These are phyloP conservation scores for Fusarium ambrosium DNA, from an alignment of 2,329 filamentous ascomycete genomes.

Conservation along the genomic window DNA sequence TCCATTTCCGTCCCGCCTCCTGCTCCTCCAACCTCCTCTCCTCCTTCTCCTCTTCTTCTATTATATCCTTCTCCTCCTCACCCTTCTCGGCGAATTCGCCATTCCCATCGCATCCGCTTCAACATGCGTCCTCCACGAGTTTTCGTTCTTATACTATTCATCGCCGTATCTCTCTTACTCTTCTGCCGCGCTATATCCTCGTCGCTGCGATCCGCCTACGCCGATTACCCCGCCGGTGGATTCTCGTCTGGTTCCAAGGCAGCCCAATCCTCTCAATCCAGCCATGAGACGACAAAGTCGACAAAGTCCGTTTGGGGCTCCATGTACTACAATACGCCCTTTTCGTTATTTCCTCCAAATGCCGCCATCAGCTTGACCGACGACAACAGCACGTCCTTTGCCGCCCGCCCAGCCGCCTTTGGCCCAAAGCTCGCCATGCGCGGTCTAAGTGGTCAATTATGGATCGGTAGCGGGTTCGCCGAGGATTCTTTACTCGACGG, in stretches of 20 bases:
- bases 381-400: slow-evolving; percentile 97
- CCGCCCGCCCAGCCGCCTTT: slow-evolving; percentile 93
- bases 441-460: slow-evolving; percentile 89
- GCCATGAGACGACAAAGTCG: slow-evolving; percentile 25
- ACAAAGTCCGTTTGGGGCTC: slow-evolving; percentile 57
- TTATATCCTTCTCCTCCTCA: slow-evolving; percentile 14
- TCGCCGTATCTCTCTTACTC: slow-evolving; percentile 67
- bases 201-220: slow-evolving; percentile 45
- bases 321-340: slow-evolving; percentile 80
- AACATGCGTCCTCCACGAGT: slow-evolving; percentile 69
- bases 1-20: slow-evolving; percentile 13
- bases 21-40: slow-evolving; percentile 18
- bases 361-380: slow-evolving; percentile 96
- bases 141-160: slow-evolving; percentile 67
- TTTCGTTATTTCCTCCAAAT: slow-evolving; percentile 93
- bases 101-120: slow-evolving; percentile 32
- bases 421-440: slow-evolving; percentile 81
- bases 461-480: slow-evolving; percentile 92
- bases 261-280: slow-evolving; percentile 26
- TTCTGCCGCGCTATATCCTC: slow-evolving; percentile 66
- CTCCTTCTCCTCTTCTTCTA: slow-evolving; percentile 15
- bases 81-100: slow-evolving; percentile 7
- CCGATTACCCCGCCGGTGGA: slow-evolving; percentile 47
- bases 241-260: slow-evolving; percentile 38
- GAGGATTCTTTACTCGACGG: slow-evolving; percentile 76